Evolutionary conservation across 495 filamentous ascomycete genomes (phyloP).

Genomic region (Neurospora sp.): DNA sequence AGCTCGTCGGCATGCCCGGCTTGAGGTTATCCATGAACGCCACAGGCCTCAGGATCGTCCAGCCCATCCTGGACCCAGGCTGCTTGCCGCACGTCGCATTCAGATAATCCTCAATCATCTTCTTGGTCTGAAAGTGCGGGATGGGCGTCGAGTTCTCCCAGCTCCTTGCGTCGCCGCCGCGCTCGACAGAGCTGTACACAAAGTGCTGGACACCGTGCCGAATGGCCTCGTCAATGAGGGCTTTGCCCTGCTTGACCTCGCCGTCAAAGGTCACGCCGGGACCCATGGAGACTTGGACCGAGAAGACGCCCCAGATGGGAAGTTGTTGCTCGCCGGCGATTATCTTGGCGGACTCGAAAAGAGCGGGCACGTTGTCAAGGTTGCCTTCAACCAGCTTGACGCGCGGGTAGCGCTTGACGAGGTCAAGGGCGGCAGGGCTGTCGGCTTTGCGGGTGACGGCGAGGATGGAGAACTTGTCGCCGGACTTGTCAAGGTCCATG

Average conservation of each 20-base stretch:
- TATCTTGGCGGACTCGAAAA: conserved; percentile 41
- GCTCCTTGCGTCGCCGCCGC: conserved; percentile 47
- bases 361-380: conserved; percentile 38
- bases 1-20: conserved; percentile 46
- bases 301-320: conserved; percentile 29
- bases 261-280: conserved; percentile 35
- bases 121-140: conserved; percentile 58
- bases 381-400: conserved; percentile 51
- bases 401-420: conserved; percentile 31
- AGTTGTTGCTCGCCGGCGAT: conserved; percentile 15
- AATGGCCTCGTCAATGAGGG: conserved; percentile 50
- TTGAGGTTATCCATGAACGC: conserved; percentile 60
- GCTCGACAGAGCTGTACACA: conserved; percentile 61
- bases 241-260: conserved; percentile 54
- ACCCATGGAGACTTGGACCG: conserved; percentile 33
- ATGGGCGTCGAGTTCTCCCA: conserved; percentile 48
- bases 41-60: conserved; percentile 52
- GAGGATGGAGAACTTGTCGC: conserved; percentile 38
- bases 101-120: conserved; percentile 55
- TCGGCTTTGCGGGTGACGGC: conserved; percentile 50
- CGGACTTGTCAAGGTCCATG: conserved; percentile 13
- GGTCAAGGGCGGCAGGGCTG: conserved; percentile 37
- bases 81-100: conserved; percentile 14
- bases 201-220: conserved; percentile 50
- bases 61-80: conserved; percentile 37